phyloP scores from a whole-genome alignment of 2,329 filamentous ascomycete species.

The Paecilomyces sp. region DNA sequence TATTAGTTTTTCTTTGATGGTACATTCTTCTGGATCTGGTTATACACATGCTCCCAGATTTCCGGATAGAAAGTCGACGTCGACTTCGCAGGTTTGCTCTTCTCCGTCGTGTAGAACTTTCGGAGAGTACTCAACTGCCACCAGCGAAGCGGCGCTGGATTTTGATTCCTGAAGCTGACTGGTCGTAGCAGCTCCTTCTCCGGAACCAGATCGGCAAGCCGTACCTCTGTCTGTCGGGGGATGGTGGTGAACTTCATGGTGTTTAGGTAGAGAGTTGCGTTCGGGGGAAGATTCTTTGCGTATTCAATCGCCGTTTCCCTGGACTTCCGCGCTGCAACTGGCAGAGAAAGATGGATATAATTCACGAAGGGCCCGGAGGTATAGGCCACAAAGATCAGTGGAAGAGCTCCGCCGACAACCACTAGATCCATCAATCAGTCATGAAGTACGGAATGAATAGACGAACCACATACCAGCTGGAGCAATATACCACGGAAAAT shows the following conservation, averaged over 20 bases:
- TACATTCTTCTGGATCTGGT: constrained; percentile 26
- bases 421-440: constrained; percentile 36
- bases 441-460: neutral
- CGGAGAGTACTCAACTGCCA: constrained; percentile 28
- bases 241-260: constrained; percentile 41
- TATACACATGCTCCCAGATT: constrained; percentile 36
- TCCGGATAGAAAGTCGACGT: constrained; percentile 36
- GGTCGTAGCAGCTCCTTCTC: constrained; percentile 29
- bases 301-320: constrained; percentile 40
- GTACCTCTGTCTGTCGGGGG: constrained; percentile 34
- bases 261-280: constrained; percentile 36
- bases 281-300: constrained; percentile 36
- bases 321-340: constrained; percentile 56
- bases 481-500: constrained; percentile 35
- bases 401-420: constrained; percentile 54
- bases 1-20: constrained; percentile 2
- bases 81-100: constrained; percentile 29
- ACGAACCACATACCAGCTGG: constrained; percentile 29
- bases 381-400: constrained; percentile 58
- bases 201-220: constrained; percentile 33
- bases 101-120: constrained; percentile 32
- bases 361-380: constrained; percentile 64
- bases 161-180: constrained; percentile 33
- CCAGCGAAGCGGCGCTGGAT: constrained; percentile 27
- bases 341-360: constrained; percentile 63